Base-by-base conservation (phyloP, 352 stramenopile species). In the Globisporangium viniferum region DNA sequence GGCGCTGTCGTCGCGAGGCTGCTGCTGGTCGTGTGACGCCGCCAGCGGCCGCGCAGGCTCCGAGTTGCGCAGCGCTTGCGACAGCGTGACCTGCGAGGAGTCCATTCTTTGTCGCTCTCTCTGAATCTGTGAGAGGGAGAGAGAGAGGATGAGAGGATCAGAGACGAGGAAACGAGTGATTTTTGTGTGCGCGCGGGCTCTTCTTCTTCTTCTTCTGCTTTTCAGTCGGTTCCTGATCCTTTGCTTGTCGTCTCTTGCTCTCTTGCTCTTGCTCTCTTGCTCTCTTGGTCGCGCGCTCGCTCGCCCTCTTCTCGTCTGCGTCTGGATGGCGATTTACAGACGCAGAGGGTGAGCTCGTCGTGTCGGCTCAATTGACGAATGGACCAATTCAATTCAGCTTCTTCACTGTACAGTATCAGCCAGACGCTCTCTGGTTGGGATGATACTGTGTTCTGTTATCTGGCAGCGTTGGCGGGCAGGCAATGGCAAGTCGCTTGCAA, bases 51-150 rank as follows among this genome's bases (percentile, higher is more conserved):
- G 49, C 35, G 20, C 29, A 2, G 62, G 62, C 48, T 59, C 62
- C 14, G 62, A 67, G 27, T 58, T 58, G 33, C 49, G 62, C 35
- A 61, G 44, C n/a, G 62, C 62, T 20, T 67, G 62, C 53, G 62
- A 68, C 24, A 68, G 36, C 27, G 62, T 68, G 36, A 68, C 29
- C 62, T 68, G 62, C 53, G 62, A 68, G 7, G 36, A 18, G 53
- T 68, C 62, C 62, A 68, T 68, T 58, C 24, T 57, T 63, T 60
- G 29, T 60, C n/a, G 12, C n/a, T 59, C 18, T 10, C 15, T 41
- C 18, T 22, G 29, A 29, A 36, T n/a, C 51, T 20, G 51, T 27
- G 20, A 9, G 29, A 46, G 55, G 55, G 27, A 59, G 31, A 60
- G 55, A 31, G 55, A 20, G 53, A 24, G 53, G 27, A 15, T 15